Percentiles rank a stretch among this genome's conserved stretches.
Evolutionary conservation across 2,329 filamentous ascomycete species (phyloP).

Genomic region (Trichoderma gracile): DNA sequence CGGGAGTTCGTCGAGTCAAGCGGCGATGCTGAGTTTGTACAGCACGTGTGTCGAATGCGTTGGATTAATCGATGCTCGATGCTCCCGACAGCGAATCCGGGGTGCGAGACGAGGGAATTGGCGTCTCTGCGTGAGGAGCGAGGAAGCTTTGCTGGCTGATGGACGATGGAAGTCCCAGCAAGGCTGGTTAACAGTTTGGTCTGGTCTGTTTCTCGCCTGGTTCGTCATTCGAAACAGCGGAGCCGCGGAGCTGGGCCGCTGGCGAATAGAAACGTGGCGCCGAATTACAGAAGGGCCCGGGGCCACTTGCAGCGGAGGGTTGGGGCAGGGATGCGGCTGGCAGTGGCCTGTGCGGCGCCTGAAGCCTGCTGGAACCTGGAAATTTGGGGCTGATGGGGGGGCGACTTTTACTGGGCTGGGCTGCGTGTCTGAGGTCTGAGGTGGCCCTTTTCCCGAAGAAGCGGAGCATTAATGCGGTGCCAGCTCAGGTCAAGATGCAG

Average conservation of each 20-base stretch:
- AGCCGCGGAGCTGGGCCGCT: constrained; percentile 22
- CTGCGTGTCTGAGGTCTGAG: neutral
- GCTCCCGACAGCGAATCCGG: too few relatives aligned
- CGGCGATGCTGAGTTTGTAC: neutral
- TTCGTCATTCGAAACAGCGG: constrained; percentile 11
- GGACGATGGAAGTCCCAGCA: constrained; percentile 11
- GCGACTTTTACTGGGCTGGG: neutral
- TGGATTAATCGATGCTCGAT: too few relatives aligned
- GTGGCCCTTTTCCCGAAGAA: neutral
- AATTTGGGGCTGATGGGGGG: neutral
- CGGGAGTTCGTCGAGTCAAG: neutral
- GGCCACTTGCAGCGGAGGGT: neutral
- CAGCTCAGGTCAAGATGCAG: constrained; percentile 1
- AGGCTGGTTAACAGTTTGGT: neutral
- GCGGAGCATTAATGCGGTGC: neutral
- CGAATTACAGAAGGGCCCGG: neutral
- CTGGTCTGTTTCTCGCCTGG: constrained; percentile 5
- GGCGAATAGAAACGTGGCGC: constrained; percentile 14
- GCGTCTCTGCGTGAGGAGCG: too few relatives aligned
- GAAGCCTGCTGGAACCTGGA: neutral
- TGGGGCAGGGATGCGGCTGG: neutral
- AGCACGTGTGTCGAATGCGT: neutral
- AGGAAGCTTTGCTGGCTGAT: neutral
- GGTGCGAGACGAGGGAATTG: too few relatives aligned
- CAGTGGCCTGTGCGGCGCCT: constrained; percentile 5